phyloP scores from a whole-genome alignment of 371 early-diverging fungal species.

The Racocetra persica region DNA sequence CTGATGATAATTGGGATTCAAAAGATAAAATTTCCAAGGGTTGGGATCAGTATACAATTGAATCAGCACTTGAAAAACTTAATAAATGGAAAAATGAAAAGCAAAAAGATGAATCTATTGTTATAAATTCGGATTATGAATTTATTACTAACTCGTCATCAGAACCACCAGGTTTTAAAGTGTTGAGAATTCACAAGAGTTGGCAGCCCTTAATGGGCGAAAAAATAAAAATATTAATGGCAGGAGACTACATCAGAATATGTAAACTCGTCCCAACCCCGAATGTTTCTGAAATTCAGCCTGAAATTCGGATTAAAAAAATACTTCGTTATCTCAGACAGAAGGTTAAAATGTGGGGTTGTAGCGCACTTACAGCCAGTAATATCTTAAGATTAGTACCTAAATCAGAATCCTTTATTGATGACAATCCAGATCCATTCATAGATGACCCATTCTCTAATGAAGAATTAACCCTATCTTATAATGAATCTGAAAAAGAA shows the following conservation, averaged over 20 bases:
- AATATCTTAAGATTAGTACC: slow-evolving; percentile 14
- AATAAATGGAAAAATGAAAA: neutral
- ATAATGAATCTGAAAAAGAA: neutral
- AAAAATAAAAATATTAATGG: too few species aligned
- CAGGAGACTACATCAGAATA: too few species aligned
- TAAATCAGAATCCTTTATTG: neutral
- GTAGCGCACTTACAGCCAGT: slow-evolving; percentile 5
- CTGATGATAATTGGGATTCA: neutral
- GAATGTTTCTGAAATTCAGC: too few species aligned
- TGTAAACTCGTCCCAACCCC: too few species aligned
- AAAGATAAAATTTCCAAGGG: neutral
- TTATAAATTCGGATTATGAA: neutral
- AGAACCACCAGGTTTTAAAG: too few species aligned
- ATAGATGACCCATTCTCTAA: neutral
- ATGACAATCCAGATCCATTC: neutral
- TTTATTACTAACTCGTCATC: neutral
- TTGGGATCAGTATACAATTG: neutral
- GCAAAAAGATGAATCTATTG: neutral
- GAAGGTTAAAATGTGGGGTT: slow-evolving; percentile 40
- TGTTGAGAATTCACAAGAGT: too few species aligned
- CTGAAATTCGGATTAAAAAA: too few species aligned
- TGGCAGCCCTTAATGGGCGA: too few species aligned
- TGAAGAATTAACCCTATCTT: slow-evolving; percentile 1
- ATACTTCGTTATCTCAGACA: neutral
- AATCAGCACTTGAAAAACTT: neutral